phyloP scores from a whole-genome alignment of 495 filamentous ascomycete genomes.

The Aspergillus diversus region DNA sequence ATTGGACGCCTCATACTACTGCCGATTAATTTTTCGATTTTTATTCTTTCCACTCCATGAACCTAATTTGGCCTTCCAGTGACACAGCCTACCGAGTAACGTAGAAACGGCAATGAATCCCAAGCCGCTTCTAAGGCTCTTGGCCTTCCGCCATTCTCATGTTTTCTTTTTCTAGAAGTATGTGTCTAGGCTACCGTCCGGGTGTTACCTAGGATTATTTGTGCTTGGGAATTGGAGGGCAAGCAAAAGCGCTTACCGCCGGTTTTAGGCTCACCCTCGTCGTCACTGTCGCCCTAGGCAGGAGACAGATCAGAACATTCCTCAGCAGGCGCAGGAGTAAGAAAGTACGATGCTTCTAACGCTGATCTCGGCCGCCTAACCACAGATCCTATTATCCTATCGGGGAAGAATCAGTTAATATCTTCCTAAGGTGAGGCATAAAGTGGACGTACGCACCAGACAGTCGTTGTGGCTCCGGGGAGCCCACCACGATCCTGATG shows the following conservation, averaged over 20 bases:
- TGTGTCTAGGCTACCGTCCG: slow-evolving; percentile 1
- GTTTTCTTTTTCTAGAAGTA: slow-evolving; percentile 12
- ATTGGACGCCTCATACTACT: not conserved
- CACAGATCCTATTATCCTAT: not conserved
- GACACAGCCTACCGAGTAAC: slow-evolving; percentile 11
- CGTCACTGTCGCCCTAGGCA: not conserved
- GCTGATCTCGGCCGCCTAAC: not conserved
- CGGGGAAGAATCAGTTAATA: not conserved
- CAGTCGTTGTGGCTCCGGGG: not conserved
- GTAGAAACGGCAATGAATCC: slow-evolving; percentile 7
- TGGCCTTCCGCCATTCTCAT: not conserved
- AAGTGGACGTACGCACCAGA: not conserved
- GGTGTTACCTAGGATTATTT: slow-evolving; percentile 15
- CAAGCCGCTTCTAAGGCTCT: slow-evolving; percentile 14
- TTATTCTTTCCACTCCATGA: slow-evolving; percentile 1
- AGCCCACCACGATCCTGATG: not conserved
- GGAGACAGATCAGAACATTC: slow-evolving; percentile 5
- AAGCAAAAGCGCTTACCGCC: slow-evolving; percentile 14
- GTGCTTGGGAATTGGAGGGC: not conserved
- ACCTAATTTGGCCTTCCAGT: not conserved
- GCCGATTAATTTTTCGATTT: not conserved
- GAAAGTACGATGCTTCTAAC: not conserved
- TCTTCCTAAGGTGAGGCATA: slow-evolving; percentile 1
- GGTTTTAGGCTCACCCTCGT: not conserved
- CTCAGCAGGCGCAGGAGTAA: not conserved